Conservation (phyloP, 2,329 filamentous ascomycete species). For the Purpureocillium lavendulum region DNA sequence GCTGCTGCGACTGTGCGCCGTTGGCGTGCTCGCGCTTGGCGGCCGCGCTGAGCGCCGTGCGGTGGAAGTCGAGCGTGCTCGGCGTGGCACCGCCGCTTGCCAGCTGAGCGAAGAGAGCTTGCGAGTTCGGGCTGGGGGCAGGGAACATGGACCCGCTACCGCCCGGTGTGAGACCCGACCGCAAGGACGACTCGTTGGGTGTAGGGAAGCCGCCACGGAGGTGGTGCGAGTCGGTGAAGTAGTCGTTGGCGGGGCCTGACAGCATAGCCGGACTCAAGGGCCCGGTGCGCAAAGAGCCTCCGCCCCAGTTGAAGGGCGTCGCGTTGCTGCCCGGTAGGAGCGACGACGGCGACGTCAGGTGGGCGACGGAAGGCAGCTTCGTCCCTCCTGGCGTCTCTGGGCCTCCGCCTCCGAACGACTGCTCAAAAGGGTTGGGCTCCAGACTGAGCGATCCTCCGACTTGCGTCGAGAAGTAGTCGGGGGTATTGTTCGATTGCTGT, state of each 20-base stretch:
- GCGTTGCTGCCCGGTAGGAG: conserved; percentile 66
- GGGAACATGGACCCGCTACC: conserved; percentile 97
- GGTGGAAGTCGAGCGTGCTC: conserved; percentile 86
- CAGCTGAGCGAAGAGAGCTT: conserved; percentile 71
- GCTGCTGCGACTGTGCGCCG: conserved; percentile 28
- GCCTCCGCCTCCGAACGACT: conserved; percentile 67
- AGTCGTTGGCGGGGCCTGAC: conserved; percentile 75
- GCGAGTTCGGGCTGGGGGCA: conserved; percentile 77
- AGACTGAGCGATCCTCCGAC: conserved; percentile 52
- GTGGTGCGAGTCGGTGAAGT: conserved; percentile 74
- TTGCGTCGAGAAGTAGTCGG: conserved; percentile 61
- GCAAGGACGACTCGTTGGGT: conserved; percentile 89
- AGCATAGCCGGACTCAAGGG: conserved; percentile 97
- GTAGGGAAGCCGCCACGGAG: conserved; percentile 83
- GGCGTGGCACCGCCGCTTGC: conserved; percentile 80
- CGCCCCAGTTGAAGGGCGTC: conserved; percentile 70
- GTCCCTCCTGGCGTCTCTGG: conserved; percentile 76
- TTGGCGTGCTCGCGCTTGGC: conserved; percentile 47
- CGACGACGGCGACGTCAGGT: conserved; percentile 83
- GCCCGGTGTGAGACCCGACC: conserved; percentile 86
- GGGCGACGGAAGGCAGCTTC: conserved; percentile 81
- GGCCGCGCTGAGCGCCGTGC: conserved; percentile 78
- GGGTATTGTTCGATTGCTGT: conserved; percentile 39
- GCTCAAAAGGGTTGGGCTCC: conserved; percentile 95
- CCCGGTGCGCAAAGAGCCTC: conserved; percentile 79